Conservation (phyloP, 306 rosid genomes). For the Rosa lucieae region DNA sequence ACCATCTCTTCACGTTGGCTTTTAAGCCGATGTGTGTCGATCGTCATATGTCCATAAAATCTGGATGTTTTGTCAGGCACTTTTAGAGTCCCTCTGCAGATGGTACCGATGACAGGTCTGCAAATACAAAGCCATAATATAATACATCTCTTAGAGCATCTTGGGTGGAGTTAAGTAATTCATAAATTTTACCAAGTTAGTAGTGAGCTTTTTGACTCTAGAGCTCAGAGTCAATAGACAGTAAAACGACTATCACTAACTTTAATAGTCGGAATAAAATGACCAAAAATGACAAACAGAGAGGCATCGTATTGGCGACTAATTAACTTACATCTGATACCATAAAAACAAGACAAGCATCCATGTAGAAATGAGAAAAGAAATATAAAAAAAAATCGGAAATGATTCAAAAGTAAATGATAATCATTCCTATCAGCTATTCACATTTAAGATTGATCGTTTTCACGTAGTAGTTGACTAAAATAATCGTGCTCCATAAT, state of each 20-base stretch:
- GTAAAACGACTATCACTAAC: not conserved
- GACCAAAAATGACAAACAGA: not conserved
- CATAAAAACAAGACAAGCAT: not conserved
- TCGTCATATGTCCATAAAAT: constrained; percentile 21
- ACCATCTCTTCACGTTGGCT: constrained; percentile 26
- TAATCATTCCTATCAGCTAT: not conserved
- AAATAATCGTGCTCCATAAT: not conserved
- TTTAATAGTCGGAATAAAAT: not conserved
- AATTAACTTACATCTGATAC: not conserved
- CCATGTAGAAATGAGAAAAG: not conserved
- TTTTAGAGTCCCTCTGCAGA: constrained; percentile 10
- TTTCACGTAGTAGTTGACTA: not conserved
- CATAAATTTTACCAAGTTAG: not conserved
- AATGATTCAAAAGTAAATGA: not conserved
- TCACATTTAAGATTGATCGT: not conserved
- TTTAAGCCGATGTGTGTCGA: constrained; percentile 10
- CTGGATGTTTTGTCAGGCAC: constrained; percentile 3
- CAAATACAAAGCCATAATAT: constrained; percentile 15
- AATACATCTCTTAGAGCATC: not conserved
- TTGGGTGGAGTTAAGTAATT: not conserved
- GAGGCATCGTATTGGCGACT: not conserved
- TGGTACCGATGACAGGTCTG: constrained; percentile 22
- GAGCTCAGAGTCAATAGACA: not conserved
- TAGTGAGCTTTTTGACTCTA: not conserved
- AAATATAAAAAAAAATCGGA: not conserved